phyloP scores from a whole-genome alignment of 768 basidiomycete species.

The Amanita pseudoporphyria region DNA sequence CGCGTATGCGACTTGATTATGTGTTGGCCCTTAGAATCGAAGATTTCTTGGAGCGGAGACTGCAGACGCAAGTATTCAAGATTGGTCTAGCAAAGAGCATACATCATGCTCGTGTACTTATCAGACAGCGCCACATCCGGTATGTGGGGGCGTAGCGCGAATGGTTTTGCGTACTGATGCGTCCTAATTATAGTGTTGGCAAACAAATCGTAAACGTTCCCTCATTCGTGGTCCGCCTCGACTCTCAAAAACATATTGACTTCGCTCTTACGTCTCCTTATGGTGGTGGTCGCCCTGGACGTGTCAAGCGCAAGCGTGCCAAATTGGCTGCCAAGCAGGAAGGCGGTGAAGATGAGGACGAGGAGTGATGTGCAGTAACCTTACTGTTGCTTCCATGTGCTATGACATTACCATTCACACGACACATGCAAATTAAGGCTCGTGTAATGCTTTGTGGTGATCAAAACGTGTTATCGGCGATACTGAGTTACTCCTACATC shows the following conservation, averaged over 20 bases:
- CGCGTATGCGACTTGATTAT: constrained; percentile 99
- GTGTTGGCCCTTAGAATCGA: constrained; percentile 98
- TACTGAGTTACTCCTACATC: neutral
- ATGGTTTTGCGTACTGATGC: neutral
- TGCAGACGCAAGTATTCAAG: constrained; percentile 99
- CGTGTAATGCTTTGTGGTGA: neutral
- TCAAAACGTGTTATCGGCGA: neutral
- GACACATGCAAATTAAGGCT: constrained; percentile 12
- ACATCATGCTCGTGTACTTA: constrained; percentile 97
- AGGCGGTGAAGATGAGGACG: constrained; percentile 83
- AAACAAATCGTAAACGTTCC: constrained; percentile 99
- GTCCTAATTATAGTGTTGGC: constrained; percentile 57
- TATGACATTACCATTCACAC: constrained; percentile 13
- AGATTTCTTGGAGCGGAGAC: constrained; percentile 98
- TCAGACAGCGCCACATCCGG: constrained; percentile 98
- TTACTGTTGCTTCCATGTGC: constrained; percentile 15
- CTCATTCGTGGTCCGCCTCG: constrained; percentile 97
- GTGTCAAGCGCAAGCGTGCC: constrained; percentile 98
- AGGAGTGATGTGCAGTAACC: constrained; percentile 39
- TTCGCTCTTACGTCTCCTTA: constrained; percentile 95
- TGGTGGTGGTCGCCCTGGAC: constrained; percentile 89
- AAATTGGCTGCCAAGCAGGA: constrained; percentile 88
- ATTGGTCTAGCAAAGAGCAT: constrained; percentile 95
- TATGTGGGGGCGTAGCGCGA: constrained; percentile 26
- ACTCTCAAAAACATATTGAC: constrained; percentile 99